phyloP scores from a whole-genome alignment of 2,329 filamentous ascomycete genomes.

The Elsinoe ampelina region DNA sequence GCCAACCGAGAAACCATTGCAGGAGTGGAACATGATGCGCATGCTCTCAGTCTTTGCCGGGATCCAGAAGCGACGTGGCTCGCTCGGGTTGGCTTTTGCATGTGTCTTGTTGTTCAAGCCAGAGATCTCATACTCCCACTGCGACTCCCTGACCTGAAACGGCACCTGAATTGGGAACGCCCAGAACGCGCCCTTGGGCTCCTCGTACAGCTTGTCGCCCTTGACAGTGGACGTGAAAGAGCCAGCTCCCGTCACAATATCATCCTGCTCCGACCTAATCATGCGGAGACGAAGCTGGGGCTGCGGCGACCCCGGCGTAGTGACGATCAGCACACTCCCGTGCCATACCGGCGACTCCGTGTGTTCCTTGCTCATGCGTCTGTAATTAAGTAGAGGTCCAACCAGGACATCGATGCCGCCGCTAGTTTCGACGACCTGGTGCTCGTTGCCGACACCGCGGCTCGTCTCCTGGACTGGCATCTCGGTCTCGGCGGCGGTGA shows the following conservation, averaged over 20 bases:
- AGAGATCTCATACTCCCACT: constrained; percentile 70
- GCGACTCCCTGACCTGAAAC: constrained; percentile 61
- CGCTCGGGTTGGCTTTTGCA: constrained; percentile 12
- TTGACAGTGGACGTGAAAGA: constrained; percentile 28
- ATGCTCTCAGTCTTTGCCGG: constrained; percentile 54
- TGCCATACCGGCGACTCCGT: constrained; percentile 53
- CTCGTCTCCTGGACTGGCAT: neutral
- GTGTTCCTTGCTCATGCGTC: constrained; percentile 54
- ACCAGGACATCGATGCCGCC: constrained; percentile 50
- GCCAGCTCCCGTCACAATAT: constrained; percentile 17
- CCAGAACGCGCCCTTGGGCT: constrained; percentile 51
- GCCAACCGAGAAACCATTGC: constrained; percentile 59
- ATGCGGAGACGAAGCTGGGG: constrained; percentile 50
- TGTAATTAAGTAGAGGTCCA: constrained; percentile 70
- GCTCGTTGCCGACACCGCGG: constrained; percentile 8
- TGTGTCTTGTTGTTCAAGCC: constrained; percentile 40
- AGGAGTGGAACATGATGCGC: constrained; percentile 62
- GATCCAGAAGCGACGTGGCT: constrained; percentile 46
- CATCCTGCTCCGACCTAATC: constrained; percentile 36
- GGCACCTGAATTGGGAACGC: constrained; percentile 51
- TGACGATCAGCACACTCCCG: constrained; percentile 78
- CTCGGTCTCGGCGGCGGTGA: constrained; percentile 4
- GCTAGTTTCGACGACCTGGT: constrained; percentile 24
- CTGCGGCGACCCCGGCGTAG: constrained; percentile 57
- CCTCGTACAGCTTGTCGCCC: constrained; percentile 51